These are phyloP conservation scores for Corinectria fuckeliana DNA, from an alignment of 2,329 filamentous ascomycete species.

Conservation along the genomic window DNA sequence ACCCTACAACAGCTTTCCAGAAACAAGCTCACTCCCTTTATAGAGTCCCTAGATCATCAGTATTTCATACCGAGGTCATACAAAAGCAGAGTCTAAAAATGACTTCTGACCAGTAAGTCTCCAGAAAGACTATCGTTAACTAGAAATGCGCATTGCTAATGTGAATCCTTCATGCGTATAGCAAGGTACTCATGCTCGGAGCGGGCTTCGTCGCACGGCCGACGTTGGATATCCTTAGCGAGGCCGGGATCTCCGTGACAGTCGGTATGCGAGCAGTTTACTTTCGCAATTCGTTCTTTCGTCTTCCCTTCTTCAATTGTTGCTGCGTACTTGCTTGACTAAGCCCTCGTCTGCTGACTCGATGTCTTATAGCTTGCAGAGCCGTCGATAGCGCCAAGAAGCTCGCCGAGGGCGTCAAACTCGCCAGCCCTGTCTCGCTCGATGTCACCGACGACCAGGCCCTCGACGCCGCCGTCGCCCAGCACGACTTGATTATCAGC, in stretches of 20 bases:
- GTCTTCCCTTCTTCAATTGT: neutral
- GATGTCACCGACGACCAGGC: slow-evolving; percentile 80
- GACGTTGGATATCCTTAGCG: slow-evolving; percentile 68
- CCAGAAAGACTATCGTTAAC: slow-evolving; percentile 43
- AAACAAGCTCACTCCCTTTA: neutral
- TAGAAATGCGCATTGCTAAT: slow-evolving; percentile 2
- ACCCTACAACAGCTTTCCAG: slow-evolving; percentile 12
- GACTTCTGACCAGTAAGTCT: slow-evolving; percentile 14
- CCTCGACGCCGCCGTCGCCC: slow-evolving; percentile 79
- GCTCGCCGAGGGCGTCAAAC: slow-evolving; percentile 74
- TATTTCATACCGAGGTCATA: neutral
- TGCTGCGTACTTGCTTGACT: neutral
- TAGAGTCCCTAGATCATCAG: neutral
- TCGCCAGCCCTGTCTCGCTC: slow-evolving; percentile 78
- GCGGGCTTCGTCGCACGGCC: slow-evolving; percentile 67
- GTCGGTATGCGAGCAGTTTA: slow-evolving; percentile 57
- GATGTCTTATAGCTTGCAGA: slow-evolving; percentile 70
- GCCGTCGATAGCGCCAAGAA: slow-evolving; percentile 79
- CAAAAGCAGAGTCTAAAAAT: slow-evolving; percentile 1
- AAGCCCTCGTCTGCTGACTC: neutral
- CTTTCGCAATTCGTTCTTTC: neutral
- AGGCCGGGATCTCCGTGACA: slow-evolving; percentile 68
- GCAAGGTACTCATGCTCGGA: slow-evolving; percentile 45
- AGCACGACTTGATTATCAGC: slow-evolving; percentile 80
- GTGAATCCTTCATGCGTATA: neutral